Evolutionary conservation across 805 yeast genomes (phyloP), one percentile per base, ranked within the genome.

Genomic region (Lipomyces yamadae): DNA sequence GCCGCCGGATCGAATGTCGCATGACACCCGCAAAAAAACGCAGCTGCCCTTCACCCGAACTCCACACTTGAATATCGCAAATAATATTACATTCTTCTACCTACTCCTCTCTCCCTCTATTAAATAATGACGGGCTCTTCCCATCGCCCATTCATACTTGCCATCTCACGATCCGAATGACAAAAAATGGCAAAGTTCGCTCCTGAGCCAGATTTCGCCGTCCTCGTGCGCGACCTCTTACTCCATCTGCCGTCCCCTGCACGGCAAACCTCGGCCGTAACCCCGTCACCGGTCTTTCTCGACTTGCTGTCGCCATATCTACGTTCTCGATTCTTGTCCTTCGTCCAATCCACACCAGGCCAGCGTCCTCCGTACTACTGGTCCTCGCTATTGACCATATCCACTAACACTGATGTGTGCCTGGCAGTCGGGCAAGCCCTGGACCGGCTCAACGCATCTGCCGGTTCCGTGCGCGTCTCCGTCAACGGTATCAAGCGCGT

Each of bases 221-320:
- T 30, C 37, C 59, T 61, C 8, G 54, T 56, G 18, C 52, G 53
- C 35, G 63, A 52, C 34, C 55, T 52, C 32, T 52, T 52, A 32
- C 34, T 29, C 15, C 15, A 29, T 58, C 30, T 48, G 15, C 50
- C 59, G 10, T 30, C 45, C 37, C 48, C 52, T 24, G 24, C 24
- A n/a, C 39, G 24, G 33, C 60, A 54, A 18, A 39, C 30, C 33
- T 18, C 52, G 7, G 6, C 57, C 2, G n/a, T 24, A 24, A 24
- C 50, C 35, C 60, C 64, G 15, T 45, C 60, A 13, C 60, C 2
- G 10, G 15, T 32, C 52, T 58, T 62, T 50, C 57, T 57, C 58
- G 55, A 33, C 52, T 59, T 54, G 30, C 63, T 63, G 15, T 32
- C 63, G 13, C 60, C 66, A 35, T 35, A 18, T 8, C 63, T 59